These are phyloP conservation scores for Claviceps citrina DNA, from an alignment of 2,329 filamentous ascomycete genomes.

Conservation along the genomic window DNA sequence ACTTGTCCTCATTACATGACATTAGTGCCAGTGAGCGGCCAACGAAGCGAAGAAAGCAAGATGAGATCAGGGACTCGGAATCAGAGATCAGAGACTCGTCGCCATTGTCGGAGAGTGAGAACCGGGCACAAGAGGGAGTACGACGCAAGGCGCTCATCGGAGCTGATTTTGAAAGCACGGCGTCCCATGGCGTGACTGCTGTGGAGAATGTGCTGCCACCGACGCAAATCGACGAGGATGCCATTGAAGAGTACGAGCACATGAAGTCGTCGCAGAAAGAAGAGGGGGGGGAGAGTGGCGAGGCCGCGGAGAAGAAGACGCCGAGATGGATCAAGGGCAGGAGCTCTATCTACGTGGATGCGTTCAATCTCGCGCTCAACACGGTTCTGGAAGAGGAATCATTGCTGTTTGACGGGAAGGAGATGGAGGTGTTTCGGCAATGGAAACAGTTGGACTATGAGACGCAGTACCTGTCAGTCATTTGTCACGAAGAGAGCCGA, in stretches of 20 bases:
- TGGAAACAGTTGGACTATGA: slow-evolving; percentile 70
- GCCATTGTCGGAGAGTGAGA: slow-evolving; percentile 8
- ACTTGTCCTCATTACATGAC: no score
- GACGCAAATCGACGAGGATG: slow-evolving; percentile 50
- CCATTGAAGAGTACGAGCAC: slow-evolving; percentile 66
- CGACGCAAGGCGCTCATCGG: not conserved
- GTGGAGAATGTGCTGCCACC: slow-evolving; percentile 47
- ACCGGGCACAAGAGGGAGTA: not conserved
- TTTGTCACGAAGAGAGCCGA: not conserved
- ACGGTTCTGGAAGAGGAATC: slow-evolving; percentile 80
- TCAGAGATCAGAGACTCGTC: slow-evolving; percentile 12
- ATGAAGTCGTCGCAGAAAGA: slow-evolving; percentile 42
- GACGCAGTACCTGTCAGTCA: slow-evolving; percentile 68
- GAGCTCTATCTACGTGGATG: slow-evolving; percentile 91
- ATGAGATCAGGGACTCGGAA: slow-evolving; percentile 11
- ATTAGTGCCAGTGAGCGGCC: slow-evolving; percentile 11
- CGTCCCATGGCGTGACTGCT: slow-evolving; percentile 14
- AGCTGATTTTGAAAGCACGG: slow-evolving; percentile 7
- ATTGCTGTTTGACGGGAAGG: slow-evolving; percentile 70
- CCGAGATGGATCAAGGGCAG: slow-evolving; percentile 53
- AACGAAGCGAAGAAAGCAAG: slow-evolving; percentile 18
- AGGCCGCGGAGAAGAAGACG: slow-evolving; percentile 24
- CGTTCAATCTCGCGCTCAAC: slow-evolving; percentile 82
- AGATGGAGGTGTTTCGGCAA: slow-evolving; percentile 58
- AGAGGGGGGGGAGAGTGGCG: slow-evolving; percentile 18